A percentile compares a stretch with the other conserved stretches of the same genome.
phyloP scores from a whole-genome alignment of 139 green algal species.

The Chlamydomonas applanata region DNA sequence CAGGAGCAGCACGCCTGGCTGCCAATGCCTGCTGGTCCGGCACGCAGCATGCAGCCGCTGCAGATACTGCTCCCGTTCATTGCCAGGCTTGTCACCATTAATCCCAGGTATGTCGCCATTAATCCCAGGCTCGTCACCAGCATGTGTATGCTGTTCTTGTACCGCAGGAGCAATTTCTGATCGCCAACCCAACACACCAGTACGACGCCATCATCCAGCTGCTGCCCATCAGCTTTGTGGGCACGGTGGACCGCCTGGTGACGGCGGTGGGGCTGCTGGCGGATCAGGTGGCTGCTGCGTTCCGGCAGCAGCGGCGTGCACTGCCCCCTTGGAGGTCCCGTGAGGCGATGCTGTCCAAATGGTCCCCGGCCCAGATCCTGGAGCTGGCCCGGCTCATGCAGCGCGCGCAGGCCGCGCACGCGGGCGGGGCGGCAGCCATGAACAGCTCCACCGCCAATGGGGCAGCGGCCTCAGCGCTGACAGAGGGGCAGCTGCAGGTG shows the following conservation, averaged over 20 bases:
- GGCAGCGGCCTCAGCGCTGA: no score
- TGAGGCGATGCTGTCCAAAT: slow-evolving; percentile 66
- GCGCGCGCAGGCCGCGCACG: not conserved
- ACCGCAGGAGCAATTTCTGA: slow-evolving; percentile 64
- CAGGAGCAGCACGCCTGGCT: no score
- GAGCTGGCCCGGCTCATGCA: slow-evolving; percentile 35
- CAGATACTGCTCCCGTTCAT: no score
- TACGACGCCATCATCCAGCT: slow-evolving; percentile 35
- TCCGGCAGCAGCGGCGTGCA: slow-evolving; percentile 46
- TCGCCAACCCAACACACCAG: slow-evolving; percentile 34
- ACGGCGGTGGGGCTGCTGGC: slow-evolving; percentile 53
- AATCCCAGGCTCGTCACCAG: no score
- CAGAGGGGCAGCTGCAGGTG: no score
- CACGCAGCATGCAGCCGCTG: no score
- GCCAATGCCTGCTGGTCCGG: no score
- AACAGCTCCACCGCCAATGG: no score
- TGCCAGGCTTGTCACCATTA: no score
- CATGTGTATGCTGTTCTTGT: no score
- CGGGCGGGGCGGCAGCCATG: no score
- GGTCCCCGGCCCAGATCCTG: slow-evolving; percentile 30
- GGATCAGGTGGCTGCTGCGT: slow-evolving; percentile 53
- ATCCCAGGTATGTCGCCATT: no score
- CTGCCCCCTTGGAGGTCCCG: slow-evolving; percentile 69
- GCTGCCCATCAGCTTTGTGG: slow-evolving; percentile 63
- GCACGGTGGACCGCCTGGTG: slow-evolving; percentile 33